Percentiles rank a stretch among this genome's conserved stretches.
Evolutionary conservation across 169 alveolate species (phyloP).

Genomic region (Cystoisospora suis): DNA sequence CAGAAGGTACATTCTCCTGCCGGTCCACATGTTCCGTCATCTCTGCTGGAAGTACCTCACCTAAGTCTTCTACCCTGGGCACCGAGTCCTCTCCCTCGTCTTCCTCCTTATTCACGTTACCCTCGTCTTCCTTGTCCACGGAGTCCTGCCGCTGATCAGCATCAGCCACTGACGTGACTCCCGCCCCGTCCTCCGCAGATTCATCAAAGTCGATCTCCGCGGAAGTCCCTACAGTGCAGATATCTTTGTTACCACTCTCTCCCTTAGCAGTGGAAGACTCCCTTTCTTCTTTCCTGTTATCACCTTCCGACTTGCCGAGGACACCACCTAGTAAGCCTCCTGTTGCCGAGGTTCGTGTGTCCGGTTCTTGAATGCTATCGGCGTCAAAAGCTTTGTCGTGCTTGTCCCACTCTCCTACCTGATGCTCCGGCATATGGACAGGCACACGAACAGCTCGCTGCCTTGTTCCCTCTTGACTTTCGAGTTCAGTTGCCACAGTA

Average conservation of each 20-base stretch:
- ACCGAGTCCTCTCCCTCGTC: conserved; percentile 23
- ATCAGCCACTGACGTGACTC: neutral
- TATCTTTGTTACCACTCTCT: too few relatives aligned
- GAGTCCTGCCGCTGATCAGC: neutral
- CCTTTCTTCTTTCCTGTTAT: neutral
- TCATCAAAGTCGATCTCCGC: neutral
- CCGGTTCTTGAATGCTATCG: too few relatives aligned
- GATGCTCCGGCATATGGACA: too few relatives aligned
- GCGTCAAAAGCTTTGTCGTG: too few relatives aligned
- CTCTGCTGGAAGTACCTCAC: neutral
- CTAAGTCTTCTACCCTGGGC: conserved; percentile 20
- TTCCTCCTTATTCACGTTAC: neutral
- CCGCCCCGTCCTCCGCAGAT: neutral
- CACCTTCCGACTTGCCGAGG: neutral
- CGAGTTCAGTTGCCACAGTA: too few relatives aligned
- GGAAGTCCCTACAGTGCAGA: neutral
- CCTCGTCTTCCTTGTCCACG: neutral
- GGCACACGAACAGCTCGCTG: too few relatives aligned
- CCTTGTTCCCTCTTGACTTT: too few relatives aligned
- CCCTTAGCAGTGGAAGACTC: neutral
- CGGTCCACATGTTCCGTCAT: conserved; percentile 7
- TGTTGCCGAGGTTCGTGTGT: too few relatives aligned
- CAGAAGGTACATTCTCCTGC: conserved; percentile 69
- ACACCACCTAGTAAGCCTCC: neutral
- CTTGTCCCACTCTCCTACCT: too few relatives aligned